These are phyloP conservation scores for Pachyrhizus erosus DNA, from an alignment of 306 rosid species.

Conservation along the genomic window DNA sequence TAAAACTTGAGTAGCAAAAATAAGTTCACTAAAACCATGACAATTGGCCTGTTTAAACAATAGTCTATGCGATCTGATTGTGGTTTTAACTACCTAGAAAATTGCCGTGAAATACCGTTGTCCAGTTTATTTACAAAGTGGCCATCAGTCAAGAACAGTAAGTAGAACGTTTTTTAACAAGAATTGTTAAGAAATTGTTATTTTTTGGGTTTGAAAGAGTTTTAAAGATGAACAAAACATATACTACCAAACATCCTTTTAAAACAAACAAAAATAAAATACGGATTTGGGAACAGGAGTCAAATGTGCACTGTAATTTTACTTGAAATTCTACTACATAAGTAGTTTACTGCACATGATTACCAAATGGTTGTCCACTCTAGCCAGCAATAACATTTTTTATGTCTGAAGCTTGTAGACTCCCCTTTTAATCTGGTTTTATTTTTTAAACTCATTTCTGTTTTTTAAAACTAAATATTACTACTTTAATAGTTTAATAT, in stretches of 20 bases:
- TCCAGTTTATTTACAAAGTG: neutral
- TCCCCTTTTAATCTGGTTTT: conserved; percentile 10
- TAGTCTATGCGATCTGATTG: neutral
- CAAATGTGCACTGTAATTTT: neutral
- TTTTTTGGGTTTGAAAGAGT: neutral
- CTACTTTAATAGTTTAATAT: neutral
- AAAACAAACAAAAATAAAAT: neutral
- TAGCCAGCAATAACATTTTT: conserved; percentile 3
- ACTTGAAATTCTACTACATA: neutral
- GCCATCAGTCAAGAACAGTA: neutral
- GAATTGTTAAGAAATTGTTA: neutral
- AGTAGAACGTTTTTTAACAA: neutral
- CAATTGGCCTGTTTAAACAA: neutral
- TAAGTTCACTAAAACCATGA: neutral
- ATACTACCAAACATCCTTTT: neutral
- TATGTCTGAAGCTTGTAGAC: neutral
- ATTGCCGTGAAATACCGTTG: neutral
- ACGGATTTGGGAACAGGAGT: neutral
- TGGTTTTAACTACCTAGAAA: neutral
- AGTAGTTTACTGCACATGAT: conserved; percentile 2
- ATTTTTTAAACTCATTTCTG: neutral
- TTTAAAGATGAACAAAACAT: neutral
- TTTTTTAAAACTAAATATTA: neutral
- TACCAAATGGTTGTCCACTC: neutral
- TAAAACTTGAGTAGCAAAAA: conserved; percentile 2